Base-by-base conservation (phyloP, 352 stramenopile species). In the Thalassiosira exigua region DNA sequence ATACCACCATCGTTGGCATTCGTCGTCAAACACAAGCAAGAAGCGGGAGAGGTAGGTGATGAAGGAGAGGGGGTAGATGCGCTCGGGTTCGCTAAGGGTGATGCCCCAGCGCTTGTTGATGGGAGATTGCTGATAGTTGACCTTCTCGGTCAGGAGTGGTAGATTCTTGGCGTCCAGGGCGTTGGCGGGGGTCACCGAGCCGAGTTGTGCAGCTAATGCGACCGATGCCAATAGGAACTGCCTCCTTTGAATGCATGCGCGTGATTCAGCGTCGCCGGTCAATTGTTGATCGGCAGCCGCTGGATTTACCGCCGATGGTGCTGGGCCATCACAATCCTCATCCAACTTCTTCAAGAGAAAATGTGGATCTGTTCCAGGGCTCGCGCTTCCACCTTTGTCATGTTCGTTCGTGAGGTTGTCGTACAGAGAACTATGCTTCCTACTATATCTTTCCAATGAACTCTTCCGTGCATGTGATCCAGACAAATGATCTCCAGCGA, bases 21-120 rank as follows among this genome's bases (percentile, higher is more conserved):
- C 72, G 26, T 72, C 32, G 77, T 93, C 88, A 73, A 91, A 92
- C 0, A 75, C 78, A 0, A 93, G 53, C 5, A 93, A 60, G 60
- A 92, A 92, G 30, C 88, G 69, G 19, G 80, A 72, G 3, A 93
- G 67, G 60, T 93, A 93, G 1, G 88, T 92, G 4, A 93, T 80
- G 42, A 93, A 93, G 41, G 44, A 67, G 21, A 92, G 42, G 71
- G 88, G 85, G 71, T 91, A 93, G 29, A 73, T 77, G 56, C 75
- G 56, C 82, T 93, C 86, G 19, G 86, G 82, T 71, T 93, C 81
- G 65, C 79, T 89, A 9, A 93, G 67, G 7, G 86, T 91, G 1
- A 91, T 79, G 26, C 84, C 84, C 2, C 64, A 89, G 30, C 88
- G 85, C 77, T 85, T 89, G 66, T 93, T 93, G 3, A 91, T 79